Conservation (phyloP, 352 stramenopile genomes). For the Globisporangium orthogonon region DNA sequence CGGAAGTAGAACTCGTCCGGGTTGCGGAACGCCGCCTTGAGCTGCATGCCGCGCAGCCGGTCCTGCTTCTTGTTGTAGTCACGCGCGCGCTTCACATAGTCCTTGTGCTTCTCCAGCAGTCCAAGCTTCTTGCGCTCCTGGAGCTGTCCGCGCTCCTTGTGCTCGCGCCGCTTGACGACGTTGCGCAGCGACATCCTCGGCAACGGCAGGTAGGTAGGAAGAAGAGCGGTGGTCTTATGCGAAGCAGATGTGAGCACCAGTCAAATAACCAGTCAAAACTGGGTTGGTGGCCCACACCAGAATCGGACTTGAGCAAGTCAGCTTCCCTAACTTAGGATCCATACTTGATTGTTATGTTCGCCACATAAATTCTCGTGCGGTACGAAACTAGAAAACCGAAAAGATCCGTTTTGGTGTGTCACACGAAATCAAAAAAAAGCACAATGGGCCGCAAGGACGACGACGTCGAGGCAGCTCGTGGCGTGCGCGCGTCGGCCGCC, state of each 20-base stretch:
- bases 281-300: no score
- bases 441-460: neutral
- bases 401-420: no score
- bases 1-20: conserved; percentile 99
- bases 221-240: neutral
- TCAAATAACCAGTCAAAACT: neutral
- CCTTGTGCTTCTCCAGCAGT: conserved; percentile 98
- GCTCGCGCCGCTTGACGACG: conserved; percentile 96
- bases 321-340: no score
- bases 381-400: no score
- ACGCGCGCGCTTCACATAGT: conserved; percentile 94
- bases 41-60: conserved; percentile 80
- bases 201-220: neutral
- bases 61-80: conserved; percentile 96
- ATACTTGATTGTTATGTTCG: no score
- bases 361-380: no score
- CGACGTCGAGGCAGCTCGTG: neutral
- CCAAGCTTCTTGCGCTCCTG: conserved; percentile 87
- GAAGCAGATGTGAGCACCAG: neutral
- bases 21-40: conserved; percentile 95
- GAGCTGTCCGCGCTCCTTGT: conserved; percentile 98
- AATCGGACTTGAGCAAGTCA: no score
- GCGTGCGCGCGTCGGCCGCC: neutral
- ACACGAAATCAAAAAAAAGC: no score
- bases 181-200: conserved; percentile 89